Base-by-base conservation (phyloP, 2,329 filamentous ascomycete genomes). In the Arthrobotrys iridis region DNA sequence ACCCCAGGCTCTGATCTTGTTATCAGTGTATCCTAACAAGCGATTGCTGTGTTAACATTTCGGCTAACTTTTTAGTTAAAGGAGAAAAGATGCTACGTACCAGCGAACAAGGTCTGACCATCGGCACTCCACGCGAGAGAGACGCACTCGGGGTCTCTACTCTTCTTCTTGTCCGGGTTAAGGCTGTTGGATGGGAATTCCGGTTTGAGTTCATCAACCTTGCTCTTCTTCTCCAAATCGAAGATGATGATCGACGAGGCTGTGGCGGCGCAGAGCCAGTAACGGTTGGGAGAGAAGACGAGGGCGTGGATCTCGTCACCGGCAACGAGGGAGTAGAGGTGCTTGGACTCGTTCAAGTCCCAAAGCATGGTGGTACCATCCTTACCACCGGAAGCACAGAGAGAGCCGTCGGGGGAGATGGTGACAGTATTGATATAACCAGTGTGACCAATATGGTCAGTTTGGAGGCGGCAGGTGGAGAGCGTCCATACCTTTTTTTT, bases 151-250 rank as follows among this genome's bases (percentile, higher is more conserved):
- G 95, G 95, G 86, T 97, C 94, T 84, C 93, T 90, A 90, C 91
- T 93, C 93, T 98, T 98, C 93, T 97, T 97, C 50, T 55, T 66
- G 35, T 74, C 70, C 48, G 70, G 41, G 62, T 74, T 74, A 13
- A 58, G 24, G 87, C 93, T 92, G 84, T 93, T 91, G 84, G 93
- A 89, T 83, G 93, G 88, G 88, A 95, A 96, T 85, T 99, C 95
- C 81, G 94, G 94, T 91, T 96, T 97, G 85, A 99, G 90, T 90
- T 98, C 95, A 82, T 98, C 94, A 83, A 98, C 94, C 91, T 97
- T 98, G 91, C 91, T 96, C 93, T 99, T 99, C 93, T 99, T 99
- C 93, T 99, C 95, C 81, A 99, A 90, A 84, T 99, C 95, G 87
- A 99, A 99, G 89, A 99, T 98, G 89, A 97, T 97, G 89, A 99